Conservation (phyloP, 352 stramenopile species). For the Globisporangium camurandrum region DNA sequence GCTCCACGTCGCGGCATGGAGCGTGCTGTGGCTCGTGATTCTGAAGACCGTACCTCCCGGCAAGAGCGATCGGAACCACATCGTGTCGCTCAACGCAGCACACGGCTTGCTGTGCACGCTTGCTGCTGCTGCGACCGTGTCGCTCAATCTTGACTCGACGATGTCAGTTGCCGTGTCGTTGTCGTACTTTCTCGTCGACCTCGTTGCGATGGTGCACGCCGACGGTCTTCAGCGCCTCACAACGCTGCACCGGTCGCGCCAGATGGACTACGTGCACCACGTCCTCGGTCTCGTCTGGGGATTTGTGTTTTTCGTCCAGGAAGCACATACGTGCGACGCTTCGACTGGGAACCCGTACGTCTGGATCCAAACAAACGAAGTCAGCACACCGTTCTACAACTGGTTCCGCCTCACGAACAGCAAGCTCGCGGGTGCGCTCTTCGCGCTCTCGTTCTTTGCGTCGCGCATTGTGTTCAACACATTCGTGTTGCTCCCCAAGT, state of each 20-base stretch:
- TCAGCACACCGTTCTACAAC: conserved; percentile 79
- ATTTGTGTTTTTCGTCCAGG: conserved; percentile 46
- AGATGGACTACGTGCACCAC: conserved; percentile 74
- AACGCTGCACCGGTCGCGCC: conserved; percentile 30
- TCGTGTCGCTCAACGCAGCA: conserved; percentile 57
- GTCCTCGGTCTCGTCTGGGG: conserved; percentile 61
- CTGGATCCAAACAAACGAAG: conserved; percentile 80
- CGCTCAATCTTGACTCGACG: conserved; percentile 36
- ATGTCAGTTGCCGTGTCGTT: conserved; percentile 54
- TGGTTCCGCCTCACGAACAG: conserved; percentile 69
- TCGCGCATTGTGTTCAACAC: conserved; percentile 69
- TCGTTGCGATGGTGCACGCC: conserved; percentile 46
- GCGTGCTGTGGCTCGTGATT: conserved; percentile 37
- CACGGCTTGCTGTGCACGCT: conserved; percentile 61
- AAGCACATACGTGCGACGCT: conserved; percentile 39
- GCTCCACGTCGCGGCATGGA: conserved; percentile 30
- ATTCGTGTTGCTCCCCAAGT: conserved; percentile 46
- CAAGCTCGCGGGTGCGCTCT: conserved; percentile 40
- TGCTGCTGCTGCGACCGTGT: conserved; percentile 33
- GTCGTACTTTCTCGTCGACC: conserved; percentile 64
- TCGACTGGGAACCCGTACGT: conserved; percentile 65
- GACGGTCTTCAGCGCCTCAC: conserved; percentile 34
- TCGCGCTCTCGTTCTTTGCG: conserved; percentile 55
- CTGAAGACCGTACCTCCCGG: conserved; percentile 37
- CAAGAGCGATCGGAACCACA: conserved; percentile 41